These are phyloP conservation scores for Fusarium fujikuroi DNA, from an alignment of 2,329 filamentous ascomycete species.

Conservation along the genomic window DNA sequence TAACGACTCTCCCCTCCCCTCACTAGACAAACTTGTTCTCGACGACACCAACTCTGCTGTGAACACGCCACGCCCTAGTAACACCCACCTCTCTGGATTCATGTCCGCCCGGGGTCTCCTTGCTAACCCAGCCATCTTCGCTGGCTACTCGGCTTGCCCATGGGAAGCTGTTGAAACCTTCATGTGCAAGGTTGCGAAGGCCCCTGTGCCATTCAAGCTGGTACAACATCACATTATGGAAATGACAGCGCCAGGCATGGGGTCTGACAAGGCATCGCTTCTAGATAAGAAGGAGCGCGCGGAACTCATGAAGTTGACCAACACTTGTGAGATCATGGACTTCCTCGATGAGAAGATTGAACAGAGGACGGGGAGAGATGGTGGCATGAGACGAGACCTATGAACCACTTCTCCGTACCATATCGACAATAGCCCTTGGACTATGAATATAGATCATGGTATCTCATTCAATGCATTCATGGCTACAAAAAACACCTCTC, in stretches of 20 bases:
- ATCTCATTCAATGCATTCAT: conserved; percentile 39
- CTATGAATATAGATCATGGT: conserved; percentile 30
- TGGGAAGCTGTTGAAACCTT: conserved; percentile 73
- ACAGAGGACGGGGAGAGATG: conserved; percentile 47
- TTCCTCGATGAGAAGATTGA: conserved; percentile 65
- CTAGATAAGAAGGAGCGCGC: conserved; percentile 67
- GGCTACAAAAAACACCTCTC: conserved; percentile 23
- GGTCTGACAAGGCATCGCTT: conserved; percentile 61
- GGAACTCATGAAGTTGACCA: conserved; percentile 59
- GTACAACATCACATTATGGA: conserved; percentile 73
- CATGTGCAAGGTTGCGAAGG: conserved; percentile 65
- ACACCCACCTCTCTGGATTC: conserved; percentile 67
- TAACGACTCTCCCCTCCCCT: conserved; percentile 28
- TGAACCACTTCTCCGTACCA: conserved; percentile 31
- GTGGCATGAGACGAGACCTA: conserved; percentile 49
- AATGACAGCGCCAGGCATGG: conserved; percentile 71
- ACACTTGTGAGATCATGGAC: conserved; percentile 69
- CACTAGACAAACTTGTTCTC: conserved; percentile 47
- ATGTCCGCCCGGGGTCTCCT: conserved; percentile 78
- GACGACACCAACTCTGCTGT: conserved; percentile 26
- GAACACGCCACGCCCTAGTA: conserved; percentile 47
- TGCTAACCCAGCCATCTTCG: conserved; percentile 74
- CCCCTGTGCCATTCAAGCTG: conserved; percentile 71
- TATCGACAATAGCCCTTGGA: neutral
- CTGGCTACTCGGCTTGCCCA: conserved; percentile 65